A percentile compares a stretch with the other conserved stretches of the same genome.
These are phyloP conservation scores for Baeospora myosura DNA, from an alignment of 1,284 basidiomycete genomes.

Conservation along the genomic window DNA sequence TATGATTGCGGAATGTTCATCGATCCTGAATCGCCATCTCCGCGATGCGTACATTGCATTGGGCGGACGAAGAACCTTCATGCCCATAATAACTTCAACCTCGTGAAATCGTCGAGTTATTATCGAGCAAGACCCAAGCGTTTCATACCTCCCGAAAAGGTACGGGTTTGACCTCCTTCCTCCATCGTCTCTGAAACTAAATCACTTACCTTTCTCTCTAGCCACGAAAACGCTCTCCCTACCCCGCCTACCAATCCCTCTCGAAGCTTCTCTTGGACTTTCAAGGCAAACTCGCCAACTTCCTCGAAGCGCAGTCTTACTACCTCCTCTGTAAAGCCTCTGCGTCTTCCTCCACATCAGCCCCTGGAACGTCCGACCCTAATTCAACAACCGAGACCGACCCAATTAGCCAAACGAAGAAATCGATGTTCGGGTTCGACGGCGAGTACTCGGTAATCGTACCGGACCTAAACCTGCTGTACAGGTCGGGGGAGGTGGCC, in stretches of 20 bases:
- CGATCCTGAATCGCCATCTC: no score
- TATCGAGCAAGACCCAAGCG: no score
- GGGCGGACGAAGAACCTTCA: no score
- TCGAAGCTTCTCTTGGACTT: background rate
- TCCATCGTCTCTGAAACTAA: no score
- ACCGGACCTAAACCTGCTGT: background rate
- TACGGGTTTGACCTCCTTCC: no score
- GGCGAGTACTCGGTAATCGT: slow-evolving; percentile 1
- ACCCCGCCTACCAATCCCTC: slow-evolving; percentile 1
- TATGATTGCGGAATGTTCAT: background rate
- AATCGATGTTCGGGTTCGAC: background rate
- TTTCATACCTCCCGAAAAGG: no score
- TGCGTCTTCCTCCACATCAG: background rate
- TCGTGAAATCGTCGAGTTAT: no score
- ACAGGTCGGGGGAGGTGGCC: background rate
- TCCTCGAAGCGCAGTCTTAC: background rate
- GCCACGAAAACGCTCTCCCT: background rate
- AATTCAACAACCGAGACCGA: background rate
- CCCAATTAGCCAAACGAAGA: background rate
- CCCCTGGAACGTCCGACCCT: background rate
- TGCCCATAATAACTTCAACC: no score
- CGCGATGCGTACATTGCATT: no score
- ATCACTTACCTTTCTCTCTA: no score
- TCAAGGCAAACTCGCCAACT: background rate
- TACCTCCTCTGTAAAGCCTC: background rate